Conservation (phyloP, 257 asterid genomes). For the Plantago ovata region DNA sequence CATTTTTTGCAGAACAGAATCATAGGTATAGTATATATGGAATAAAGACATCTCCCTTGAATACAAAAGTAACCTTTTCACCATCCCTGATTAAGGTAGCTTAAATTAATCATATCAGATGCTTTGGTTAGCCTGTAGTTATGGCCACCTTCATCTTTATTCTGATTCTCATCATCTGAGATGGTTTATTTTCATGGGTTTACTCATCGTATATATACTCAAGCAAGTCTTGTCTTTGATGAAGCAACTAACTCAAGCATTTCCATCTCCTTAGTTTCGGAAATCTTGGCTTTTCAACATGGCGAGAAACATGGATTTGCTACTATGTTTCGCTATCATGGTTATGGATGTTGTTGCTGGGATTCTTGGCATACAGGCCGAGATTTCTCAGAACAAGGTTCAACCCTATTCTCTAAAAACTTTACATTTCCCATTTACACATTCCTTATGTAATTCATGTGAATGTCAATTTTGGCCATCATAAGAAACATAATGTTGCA, state of each 20-base stretch:
- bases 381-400: slow-evolving; percentile 58
- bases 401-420: neutral
- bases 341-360: slow-evolving; percentile 46
- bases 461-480: too few relatives aligned
- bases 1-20: slow-evolving; percentile 19
- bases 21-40: slow-evolving; percentile 18
- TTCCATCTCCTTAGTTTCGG: neutral
- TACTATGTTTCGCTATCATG: slow-evolving; percentile 39
- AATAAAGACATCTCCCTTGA: slow-evolving; percentile 20
- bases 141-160: slow-evolving; percentile 42
- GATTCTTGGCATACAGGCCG: slow-evolving; percentile 53
- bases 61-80: slow-evolving; percentile 56
- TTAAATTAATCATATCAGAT: slow-evolving; percentile 24
- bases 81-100: slow-evolving; percentile 33
- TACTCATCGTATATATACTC: slow-evolving; percentile 12
- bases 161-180: slow-evolving; percentile 41
- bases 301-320: slow-evolving; percentile 35
- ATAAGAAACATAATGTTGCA: too few relatives aligned
- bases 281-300: slow-evolving; percentile 12
- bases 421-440: neutral
- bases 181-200: slow-evolving; percentile 3
- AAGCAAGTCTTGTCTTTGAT: neutral
- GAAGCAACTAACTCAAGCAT: neutral
- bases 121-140: slow-evolving; percentile 22
- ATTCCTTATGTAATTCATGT: neutral